A percentile compares a stretch with the other conserved stretches of the same genome.
Conservation (phyloP, 2,329 filamentous ascomycete species). For the Diaporthe vexans region DNA sequence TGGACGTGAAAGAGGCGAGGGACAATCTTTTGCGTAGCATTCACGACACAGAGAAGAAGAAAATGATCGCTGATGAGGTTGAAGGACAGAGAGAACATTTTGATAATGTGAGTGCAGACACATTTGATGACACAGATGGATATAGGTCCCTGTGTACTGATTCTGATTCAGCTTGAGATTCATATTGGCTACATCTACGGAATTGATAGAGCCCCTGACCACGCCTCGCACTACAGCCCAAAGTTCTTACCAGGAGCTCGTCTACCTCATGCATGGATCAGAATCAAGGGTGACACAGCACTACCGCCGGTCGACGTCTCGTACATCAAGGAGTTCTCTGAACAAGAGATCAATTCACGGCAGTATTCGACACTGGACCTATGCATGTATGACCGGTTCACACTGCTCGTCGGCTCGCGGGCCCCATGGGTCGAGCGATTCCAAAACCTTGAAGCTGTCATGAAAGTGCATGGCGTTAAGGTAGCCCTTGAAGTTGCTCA, state of each 20-base stretch:
- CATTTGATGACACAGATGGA: neutral
- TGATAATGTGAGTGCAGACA: constrained; percentile 50
- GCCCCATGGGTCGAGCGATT: constrained; percentile 3
- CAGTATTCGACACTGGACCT: constrained; percentile 55
- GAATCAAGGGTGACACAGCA: neutral
- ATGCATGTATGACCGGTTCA: constrained; percentile 50
- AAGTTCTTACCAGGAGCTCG: constrained; percentile 55
- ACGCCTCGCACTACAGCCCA: constrained; percentile 54
- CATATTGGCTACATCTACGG: constrained; percentile 62
- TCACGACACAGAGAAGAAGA: constrained; percentile 48
- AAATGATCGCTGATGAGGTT: constrained; percentile 51
- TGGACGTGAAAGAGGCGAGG: constrained; percentile 48
- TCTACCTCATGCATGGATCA: constrained; percentile 58
- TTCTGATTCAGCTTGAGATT: constrained; percentile 50
- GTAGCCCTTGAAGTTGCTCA: neutral
- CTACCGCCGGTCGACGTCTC: constrained; percentile 50
- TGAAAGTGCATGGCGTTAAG: neutral
- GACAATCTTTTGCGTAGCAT: constrained; percentile 49
- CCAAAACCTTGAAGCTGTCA: neutral
- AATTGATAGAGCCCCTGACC: constrained; percentile 48
- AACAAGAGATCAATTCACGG: constrained; percentile 45
- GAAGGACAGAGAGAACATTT: constrained; percentile 58
- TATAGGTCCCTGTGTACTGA: neutral
- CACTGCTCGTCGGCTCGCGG: constrained; percentile 34
- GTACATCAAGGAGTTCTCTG: constrained; percentile 51